Base-by-base conservation (phyloP, 805 yeast species). In the Hanseniaspora vineae region DNA sequence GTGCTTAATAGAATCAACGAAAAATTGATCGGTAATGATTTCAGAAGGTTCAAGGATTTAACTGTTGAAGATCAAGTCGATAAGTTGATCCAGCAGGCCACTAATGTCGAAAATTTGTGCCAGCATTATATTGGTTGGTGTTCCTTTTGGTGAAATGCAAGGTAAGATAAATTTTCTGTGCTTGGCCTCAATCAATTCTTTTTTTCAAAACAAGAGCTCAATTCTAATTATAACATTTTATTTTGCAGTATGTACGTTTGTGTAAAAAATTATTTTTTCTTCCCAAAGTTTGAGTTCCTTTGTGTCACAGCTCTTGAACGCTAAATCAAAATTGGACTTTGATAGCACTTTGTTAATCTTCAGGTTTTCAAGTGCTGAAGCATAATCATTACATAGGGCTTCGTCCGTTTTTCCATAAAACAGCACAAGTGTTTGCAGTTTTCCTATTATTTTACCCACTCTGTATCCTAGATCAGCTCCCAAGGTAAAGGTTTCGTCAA, bases 81-180 rank as follows among this genome's bases (percentile, higher is more conserved):
- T 56, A 82, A 81, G 60, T 69, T 92, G 60, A 92, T 92, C 46
- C 95, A 85, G 57, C 96, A 92, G 61, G 97, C 98, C 2, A 92
- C 97, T 0, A 83, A 95, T 44, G 94, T 90, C 31, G 97, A 92
- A 61, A 92, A 92, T 57, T 67, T 92, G 48, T 92, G 97, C 59
- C 97, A 88, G 65, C 98, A 90, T 65, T 92, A 85, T 61, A 84
- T 92, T 52, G 99, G 99, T 17, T 92, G 99, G 99, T 92, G 99
- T 67, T 85, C 97, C 1, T 92, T 90, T 76, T 92, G 98, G 97
- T 90, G 58, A 63, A 35, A 13, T n/a, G 5, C 15, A n/a, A 33
- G 15, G 37, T 13, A 8, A 23, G 6, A 23, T 5, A 23, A 35
- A 9, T 12, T 40, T 15, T 29, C 12, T 18, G n/a, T 35, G n/a